Evolutionary conservation across 768 basidiomycete species (phyloP).

Genomic region (Tricholomella constricta): DNA sequence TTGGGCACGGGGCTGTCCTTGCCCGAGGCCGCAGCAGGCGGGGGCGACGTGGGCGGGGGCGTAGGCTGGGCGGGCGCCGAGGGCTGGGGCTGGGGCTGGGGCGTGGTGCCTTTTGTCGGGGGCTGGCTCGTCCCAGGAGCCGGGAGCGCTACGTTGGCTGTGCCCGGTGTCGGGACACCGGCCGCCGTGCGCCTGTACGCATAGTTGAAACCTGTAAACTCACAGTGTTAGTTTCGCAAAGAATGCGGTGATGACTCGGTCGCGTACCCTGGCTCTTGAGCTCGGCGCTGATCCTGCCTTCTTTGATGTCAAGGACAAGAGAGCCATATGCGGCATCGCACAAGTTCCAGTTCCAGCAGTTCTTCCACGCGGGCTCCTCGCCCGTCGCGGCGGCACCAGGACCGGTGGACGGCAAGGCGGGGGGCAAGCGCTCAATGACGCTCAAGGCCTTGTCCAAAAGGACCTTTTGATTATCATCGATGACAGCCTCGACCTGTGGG

Average conservation of each 20-base stretch:
- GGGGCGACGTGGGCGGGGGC: constrained; percentile 39
- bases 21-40: constrained; percentile 35
- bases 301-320: constrained; percentile 85
- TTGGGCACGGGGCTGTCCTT: constrained; percentile 41
- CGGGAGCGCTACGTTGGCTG: constrained; percentile 54
- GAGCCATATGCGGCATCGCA: constrained; percentile 95
- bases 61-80: constrained; percentile 32
- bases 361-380: constrained; percentile 97
- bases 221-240: not conserved
- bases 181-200: constrained; percentile 83
- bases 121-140: constrained; percentile 37
- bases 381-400: constrained; percentile 54
- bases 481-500: constrained; percentile 84
- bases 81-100: constrained; percentile 30
- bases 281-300: constrained; percentile 90
- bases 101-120: constrained; percentile 39
- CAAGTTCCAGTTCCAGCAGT: constrained; percentile 99
- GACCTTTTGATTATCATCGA: constrained; percentile 88
- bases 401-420: constrained; percentile 44
- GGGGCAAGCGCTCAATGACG: constrained; percentile 81
- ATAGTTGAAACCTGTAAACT: constrained; percentile 94
- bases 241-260: constrained; percentile 14
- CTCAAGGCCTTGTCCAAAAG: constrained; percentile 87
- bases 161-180: constrained; percentile 58
- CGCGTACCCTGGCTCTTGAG: constrained; percentile 83